Conservation (phyloP, 75 land plant species). For the Chamaecyparis obtusa region DNA sequence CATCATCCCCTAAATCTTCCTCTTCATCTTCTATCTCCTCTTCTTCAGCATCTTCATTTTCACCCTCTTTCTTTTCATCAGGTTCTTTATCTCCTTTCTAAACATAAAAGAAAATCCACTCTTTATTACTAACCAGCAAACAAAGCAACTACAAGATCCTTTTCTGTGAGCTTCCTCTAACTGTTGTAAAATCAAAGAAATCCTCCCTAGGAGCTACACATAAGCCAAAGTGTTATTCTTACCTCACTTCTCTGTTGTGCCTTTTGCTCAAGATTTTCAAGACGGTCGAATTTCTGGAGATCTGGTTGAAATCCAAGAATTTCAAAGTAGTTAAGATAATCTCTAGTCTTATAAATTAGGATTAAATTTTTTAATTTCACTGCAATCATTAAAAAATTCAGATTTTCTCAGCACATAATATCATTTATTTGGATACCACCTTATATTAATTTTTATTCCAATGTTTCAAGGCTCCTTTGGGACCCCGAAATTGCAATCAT, state of each 20-base stretch:
- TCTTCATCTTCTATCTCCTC: slow-evolving; percentile 39
- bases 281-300: slow-evolving; percentile 32
- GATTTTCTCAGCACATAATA: too few relatives aligned
- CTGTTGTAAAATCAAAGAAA: neutral
- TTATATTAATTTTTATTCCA: too few relatives aligned
- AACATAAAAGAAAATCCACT: neutral
- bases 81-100: slow-evolving; percentile 36
- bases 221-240: neutral
- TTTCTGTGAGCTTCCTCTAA: neutral
- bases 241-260: slow-evolving; percentile 16
- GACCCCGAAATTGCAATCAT: too few relatives aligned
- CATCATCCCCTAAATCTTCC: slow-evolving; percentile 46
- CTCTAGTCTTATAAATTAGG: neutral
- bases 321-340: neutral
- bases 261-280: slow-evolving; percentile 32
- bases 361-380: neutral
- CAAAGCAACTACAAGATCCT: neutral
- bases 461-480: too few relatives aligned
- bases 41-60: slow-evolving; percentile 30
- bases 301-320: slow-evolving; percentile 16
- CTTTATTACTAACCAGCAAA: neutral
- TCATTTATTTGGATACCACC: too few relatives aligned
- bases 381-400: too few relatives aligned
- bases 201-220: neutral
- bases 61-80: slow-evolving; percentile 37